A percentile compares a stretch with the other conserved stretches of the same genome.
Conservation (phyloP, 805 yeast genomes). For the Pichia occidentalis region DNA sequence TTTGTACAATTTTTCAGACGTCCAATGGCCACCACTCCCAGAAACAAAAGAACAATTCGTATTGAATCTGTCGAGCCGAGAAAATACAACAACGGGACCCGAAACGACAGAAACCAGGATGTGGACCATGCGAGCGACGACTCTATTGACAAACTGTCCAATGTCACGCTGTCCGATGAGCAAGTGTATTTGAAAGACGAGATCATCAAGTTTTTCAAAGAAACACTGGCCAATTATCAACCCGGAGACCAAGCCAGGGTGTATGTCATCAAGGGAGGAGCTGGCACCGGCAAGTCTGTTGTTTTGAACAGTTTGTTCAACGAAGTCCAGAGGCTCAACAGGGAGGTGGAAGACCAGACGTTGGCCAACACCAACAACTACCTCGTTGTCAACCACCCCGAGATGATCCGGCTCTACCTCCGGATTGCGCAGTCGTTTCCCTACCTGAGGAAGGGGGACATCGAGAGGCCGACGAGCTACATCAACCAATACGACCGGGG, state of each 20-base stretch:
- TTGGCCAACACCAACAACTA: slow-evolving; percentile 30
- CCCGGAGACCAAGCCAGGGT: slow-evolving; percentile 22
- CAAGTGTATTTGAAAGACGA: slow-evolving; percentile 28
- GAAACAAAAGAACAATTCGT: slow-evolving; percentile 3
- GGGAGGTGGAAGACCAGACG: slow-evolving; percentile 15
- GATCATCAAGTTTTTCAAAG: slow-evolving; percentile 28
- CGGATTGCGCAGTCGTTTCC: slow-evolving; percentile 33
- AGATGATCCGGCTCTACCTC: slow-evolving; percentile 39
- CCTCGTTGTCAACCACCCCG: slow-evolving; percentile 42
- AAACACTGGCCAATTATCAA: slow-evolving; percentile 17
- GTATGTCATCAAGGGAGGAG: slow-evolving; percentile 41
- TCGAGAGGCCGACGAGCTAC: slow-evolving; percentile 42
- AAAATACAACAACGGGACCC: not conserved
- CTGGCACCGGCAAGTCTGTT: slow-evolving; percentile 44
- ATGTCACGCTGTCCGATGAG: slow-evolving; percentile 33
- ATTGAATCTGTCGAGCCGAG: slow-evolving; percentile 5
- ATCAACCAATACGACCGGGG: slow-evolving; percentile 30
- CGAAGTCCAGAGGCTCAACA: slow-evolving; percentile 32
- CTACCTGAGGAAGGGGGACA: slow-evolving; percentile 32
- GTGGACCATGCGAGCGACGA: slow-evolving; percentile 2
- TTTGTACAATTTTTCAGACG: no score
- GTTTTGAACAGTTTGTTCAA: slow-evolving; percentile 38
- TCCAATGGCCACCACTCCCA: no score
- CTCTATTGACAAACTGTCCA: slow-evolving; percentile 34
- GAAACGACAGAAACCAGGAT: not conserved